phyloP scores from a whole-genome alignment of 495 filamentous ascomycete species.

The Pseudoneurospora amorphoporcata region DNA sequence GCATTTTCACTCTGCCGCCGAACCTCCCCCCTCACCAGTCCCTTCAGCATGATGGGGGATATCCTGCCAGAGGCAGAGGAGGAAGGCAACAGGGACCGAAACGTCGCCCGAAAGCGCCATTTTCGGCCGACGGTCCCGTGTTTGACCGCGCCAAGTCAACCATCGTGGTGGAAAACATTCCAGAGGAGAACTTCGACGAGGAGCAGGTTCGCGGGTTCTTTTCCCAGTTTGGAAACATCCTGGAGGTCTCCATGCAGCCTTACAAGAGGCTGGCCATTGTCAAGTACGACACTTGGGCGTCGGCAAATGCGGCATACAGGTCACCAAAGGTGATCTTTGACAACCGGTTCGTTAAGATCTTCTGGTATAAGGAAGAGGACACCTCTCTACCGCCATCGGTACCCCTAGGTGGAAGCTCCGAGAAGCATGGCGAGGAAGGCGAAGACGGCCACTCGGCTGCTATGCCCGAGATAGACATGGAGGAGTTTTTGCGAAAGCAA shows the following conservation, averaged over 20 bases:
- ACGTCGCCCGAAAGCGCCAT: conserved; percentile 40
- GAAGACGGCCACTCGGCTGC: conserved; percentile 19
- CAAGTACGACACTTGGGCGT: conserved; percentile 61
- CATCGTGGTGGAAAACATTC: conserved; percentile 88
- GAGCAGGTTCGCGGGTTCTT: conserved; percentile 71
- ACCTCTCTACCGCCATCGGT: conserved; percentile 10
- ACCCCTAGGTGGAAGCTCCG: conserved; percentile 9
- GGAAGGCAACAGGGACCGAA: conserved; percentile 17
- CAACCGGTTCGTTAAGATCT: conserved; percentile 96
- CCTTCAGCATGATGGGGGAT: not conserved
- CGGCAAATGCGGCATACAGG: conserved; percentile 73
- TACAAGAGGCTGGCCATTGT: conserved; percentile 73
- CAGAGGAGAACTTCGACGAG: conserved; percentile 74
- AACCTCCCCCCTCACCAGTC: conserved; percentile 1
- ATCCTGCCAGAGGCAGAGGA: conserved; percentile 4
- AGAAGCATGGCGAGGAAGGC: conserved; percentile 6
- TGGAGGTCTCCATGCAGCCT: conserved; percentile 61
- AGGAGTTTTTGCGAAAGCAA: conserved; percentile 67
- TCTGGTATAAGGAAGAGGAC: conserved; percentile 69
- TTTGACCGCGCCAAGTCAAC: conserved; percentile 64
- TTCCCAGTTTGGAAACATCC: conserved; percentile 68
- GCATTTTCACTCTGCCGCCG: not conserved
- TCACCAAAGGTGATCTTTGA: conserved; percentile 94
- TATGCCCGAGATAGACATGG: conserved; percentile 58
- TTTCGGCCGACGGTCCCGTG: conserved; percentile 67